These are phyloP conservation scores for Pleodorina starrii DNA, from an alignment of 139 green algal genomes.

Conservation along the genomic window DNA sequence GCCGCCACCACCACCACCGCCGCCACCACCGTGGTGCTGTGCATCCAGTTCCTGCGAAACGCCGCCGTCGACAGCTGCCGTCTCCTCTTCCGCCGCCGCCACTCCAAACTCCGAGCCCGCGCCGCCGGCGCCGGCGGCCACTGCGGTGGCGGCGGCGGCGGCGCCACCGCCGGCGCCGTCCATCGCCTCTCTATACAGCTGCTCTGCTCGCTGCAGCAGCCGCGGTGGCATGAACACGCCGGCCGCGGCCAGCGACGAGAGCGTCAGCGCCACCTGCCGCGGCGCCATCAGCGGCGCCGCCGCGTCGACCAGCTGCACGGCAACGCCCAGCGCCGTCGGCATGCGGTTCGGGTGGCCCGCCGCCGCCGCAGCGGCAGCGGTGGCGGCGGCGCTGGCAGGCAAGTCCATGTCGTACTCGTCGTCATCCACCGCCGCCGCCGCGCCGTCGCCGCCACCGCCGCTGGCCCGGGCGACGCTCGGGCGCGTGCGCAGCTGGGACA, in stretches of 20 bases:
- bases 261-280: too few species aligned
- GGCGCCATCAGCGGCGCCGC: slow-evolving; percentile 17
- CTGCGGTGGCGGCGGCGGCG: background rate
- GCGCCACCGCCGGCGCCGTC: too few species aligned
- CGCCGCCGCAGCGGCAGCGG: background rate
- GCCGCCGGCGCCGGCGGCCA: too few species aligned
- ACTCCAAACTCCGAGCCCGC: background rate
- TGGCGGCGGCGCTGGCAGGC: too few species aligned
- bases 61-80: background rate
- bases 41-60: background rate
- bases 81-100: background rate
- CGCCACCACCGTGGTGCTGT: background rate
- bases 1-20: background rate
- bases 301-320: slow-evolving; percentile 19
- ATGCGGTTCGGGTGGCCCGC: background rate
- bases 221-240: background rate
- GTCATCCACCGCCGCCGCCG: background rate
- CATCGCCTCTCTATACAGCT: background rate
- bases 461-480: background rate
- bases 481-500: background rate
- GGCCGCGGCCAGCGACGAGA: background rate
- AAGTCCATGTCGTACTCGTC: background rate
- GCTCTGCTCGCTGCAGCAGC: background rate
- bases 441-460: background rate
- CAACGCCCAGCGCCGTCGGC: slow-evolving; percentile 4